Evolutionary conservation across 106 monocot genomes (phyloP).

Genomic region (Dioscorea zingiberensis): DNA sequence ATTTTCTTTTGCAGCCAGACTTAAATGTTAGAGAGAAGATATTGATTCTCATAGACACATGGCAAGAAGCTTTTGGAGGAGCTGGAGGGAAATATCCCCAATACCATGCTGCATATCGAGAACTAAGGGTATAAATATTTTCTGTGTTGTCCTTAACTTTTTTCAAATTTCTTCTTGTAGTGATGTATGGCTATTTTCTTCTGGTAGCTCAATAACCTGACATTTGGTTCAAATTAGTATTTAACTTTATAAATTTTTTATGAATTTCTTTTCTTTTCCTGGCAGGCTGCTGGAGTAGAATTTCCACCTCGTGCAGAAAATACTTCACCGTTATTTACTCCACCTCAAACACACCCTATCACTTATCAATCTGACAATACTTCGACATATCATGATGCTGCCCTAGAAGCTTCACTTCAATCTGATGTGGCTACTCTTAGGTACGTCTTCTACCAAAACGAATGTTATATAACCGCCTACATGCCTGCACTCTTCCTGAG

Average conservation of each 20-base stretch:
- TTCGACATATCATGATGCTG: constrained; percentile 56
- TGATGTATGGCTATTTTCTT: too few species aligned
- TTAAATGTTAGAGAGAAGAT: constrained; percentile 86
- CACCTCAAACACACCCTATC: constrained; percentile 76
- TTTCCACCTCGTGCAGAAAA: constrained; percentile 88
- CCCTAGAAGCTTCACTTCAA: constrained; percentile 82
- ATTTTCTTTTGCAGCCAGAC: constrained; percentile 52
- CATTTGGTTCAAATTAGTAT: too few species aligned
- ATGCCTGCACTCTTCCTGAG: too few species aligned
- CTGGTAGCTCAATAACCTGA: too few species aligned
- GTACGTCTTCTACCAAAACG: constrained; percentile 20
- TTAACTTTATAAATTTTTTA: too few species aligned
- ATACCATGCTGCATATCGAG: constrained; percentile 84
- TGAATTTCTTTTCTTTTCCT: constrained; percentile 4
- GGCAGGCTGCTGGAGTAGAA: constrained; percentile 80
- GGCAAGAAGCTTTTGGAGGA: constrained; percentile 97
- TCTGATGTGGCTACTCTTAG: constrained; percentile 62
- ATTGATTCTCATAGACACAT: constrained; percentile 78
- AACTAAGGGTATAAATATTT: constrained; percentile 54
- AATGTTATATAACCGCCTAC: not conserved
- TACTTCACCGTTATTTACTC: constrained; percentile 71
- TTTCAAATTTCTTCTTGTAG: not conserved
- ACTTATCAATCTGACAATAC: constrained; percentile 20
- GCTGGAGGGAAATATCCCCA: constrained; percentile 75
- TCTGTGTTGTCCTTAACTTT: not conserved